Evolutionary conservation across 164 flowering plant species (phyloP).

Genomic region (Chimonanthus salicifolius): DNA sequence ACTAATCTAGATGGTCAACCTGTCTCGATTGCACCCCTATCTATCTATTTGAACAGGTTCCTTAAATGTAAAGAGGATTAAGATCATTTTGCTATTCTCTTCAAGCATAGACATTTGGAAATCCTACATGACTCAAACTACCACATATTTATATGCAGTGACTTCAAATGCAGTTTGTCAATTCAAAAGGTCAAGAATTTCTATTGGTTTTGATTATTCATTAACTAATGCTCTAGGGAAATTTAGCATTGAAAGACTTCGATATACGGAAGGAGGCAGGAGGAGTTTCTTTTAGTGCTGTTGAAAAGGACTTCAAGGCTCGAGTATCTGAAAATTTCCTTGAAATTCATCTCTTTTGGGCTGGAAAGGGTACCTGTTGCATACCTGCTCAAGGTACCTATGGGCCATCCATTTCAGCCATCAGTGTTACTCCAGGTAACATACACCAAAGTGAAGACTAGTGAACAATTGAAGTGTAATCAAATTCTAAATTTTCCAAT

Average conservation of each 20-base stretch:
- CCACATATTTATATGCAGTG: background rate
- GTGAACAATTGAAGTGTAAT: background rate
- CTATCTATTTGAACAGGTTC: too few species aligned
- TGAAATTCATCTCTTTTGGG: slow-evolving; percentile 92
- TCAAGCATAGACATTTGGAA: background rate
- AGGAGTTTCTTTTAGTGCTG: slow-evolving; percentile 45
- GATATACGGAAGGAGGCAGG: slow-evolving; percentile 64
- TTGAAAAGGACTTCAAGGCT: slow-evolving; percentile 32
- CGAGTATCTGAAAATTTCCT: slow-evolving; percentile 57
- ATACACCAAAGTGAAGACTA: background rate
- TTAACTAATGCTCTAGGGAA: slow-evolving; percentile 38
- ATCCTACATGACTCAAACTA: background rate
- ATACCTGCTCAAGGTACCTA: slow-evolving; percentile 65
- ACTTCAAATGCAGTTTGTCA: background rate
- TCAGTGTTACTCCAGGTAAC: slow-evolving; percentile 74
- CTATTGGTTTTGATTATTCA: background rate
- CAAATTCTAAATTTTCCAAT: background rate
- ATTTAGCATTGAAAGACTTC: slow-evolving; percentile 43
- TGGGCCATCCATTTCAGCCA: slow-evolving; percentile 87
- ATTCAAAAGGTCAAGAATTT: background rate
- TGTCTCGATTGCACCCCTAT: too few species aligned
- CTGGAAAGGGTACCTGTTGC: slow-evolving; percentile 94
- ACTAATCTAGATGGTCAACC: too few species aligned
- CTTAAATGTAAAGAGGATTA: too few species aligned
- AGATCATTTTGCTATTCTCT: too few species aligned